These are phyloP conservation scores for Phaseolus coccineus DNA, from an alignment of 331 rosid species.

Conservation along the genomic window DNA sequence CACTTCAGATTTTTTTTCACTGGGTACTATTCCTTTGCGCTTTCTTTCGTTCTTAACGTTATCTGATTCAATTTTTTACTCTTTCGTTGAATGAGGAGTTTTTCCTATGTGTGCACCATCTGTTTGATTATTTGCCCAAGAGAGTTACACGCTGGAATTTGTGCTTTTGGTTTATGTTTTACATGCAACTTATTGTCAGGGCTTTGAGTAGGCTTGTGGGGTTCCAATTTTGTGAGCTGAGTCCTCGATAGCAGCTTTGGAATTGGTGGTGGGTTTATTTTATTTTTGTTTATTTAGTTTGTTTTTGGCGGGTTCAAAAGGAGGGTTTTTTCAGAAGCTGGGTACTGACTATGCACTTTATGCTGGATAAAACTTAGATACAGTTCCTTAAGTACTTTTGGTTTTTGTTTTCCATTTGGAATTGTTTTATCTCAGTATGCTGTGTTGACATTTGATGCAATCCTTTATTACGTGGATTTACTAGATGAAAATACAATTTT, in stretches of 20 bases:
- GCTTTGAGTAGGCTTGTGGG: neutral
- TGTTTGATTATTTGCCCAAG: conserved; percentile 46
- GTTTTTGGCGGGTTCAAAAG: neutral
- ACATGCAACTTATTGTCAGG: neutral
- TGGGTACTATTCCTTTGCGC: conserved; percentile 13
- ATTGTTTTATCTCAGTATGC: neutral
- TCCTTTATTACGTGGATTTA: neutral
- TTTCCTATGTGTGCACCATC: conserved; percentile 1
- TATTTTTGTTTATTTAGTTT: neutral
- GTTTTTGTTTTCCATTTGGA: neutral
- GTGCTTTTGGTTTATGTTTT: neutral
- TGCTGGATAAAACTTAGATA: neutral
- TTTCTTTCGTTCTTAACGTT: neutral
- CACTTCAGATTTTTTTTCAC: conserved; percentile 6
- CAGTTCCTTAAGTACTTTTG: neutral
- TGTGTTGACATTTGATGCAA: neutral
- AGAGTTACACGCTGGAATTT: neutral
- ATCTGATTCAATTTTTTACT: neutral
- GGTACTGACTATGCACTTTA: conserved; percentile 24
- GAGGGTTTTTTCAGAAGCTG: conserved; percentile 3
- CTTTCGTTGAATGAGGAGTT: neutral
- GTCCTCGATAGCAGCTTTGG: neutral
- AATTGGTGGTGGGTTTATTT: neutral
- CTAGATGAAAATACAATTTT: neutral
- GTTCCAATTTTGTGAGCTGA: neutral